Conservation (phyloP, 2,329 filamentous ascomycete species). For the Pyrenochaeta sp. region DNA sequence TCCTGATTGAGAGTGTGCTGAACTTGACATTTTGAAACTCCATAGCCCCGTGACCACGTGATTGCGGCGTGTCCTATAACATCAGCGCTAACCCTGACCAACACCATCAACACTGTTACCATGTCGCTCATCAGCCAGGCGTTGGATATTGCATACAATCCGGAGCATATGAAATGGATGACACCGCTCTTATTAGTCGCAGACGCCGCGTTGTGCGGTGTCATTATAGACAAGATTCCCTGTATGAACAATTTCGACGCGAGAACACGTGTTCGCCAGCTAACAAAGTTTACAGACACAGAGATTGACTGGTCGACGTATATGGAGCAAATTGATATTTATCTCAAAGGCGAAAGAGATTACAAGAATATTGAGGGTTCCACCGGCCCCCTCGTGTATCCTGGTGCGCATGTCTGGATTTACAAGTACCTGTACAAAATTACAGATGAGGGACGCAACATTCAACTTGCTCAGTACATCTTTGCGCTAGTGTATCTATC, state of each 20-base stretch:
- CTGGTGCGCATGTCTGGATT: slow-evolving; percentile 90
- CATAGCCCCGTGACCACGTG: slow-evolving; percentile 29
- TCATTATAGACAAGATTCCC: slow-evolving; percentile 82
- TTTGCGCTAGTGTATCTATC: slow-evolving; percentile 83
- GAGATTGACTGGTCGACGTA: slow-evolving; percentile 98
- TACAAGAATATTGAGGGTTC: slow-evolving; percentile 86
- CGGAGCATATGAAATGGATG: slow-evolving; percentile 69
- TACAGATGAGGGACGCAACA: slow-evolving; percentile 78
- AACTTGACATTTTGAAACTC: slow-evolving; percentile 32
- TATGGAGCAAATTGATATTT: slow-evolving; percentile 90
- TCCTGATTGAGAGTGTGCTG: slow-evolving; percentile 21
- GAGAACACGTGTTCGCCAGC: slow-evolving; percentile 10
- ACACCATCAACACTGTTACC: slow-evolving; percentile 6
- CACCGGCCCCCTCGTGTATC: slow-evolving; percentile 94
- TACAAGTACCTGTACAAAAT: slow-evolving; percentile 82
- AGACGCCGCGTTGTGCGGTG: slow-evolving; percentile 75
- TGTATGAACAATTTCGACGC: slow-evolving; percentile 66
- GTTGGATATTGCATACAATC: slow-evolving; percentile 59
- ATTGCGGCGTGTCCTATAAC: slow-evolving; percentile 30
- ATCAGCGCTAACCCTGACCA: slow-evolving; percentile 18
- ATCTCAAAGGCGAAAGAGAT: slow-evolving; percentile 83
- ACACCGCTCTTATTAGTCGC: slow-evolving; percentile 71
- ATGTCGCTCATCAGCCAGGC: slow-evolving; percentile 51
- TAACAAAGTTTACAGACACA: slow-evolving; percentile 69
- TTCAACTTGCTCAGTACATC: slow-evolving; percentile 80